Evolutionary conservation across 805 yeast genomes (phyloP), one percentile per base, ranked within the genome.

Genomic region (Kodamaea neixiangensis): DNA sequence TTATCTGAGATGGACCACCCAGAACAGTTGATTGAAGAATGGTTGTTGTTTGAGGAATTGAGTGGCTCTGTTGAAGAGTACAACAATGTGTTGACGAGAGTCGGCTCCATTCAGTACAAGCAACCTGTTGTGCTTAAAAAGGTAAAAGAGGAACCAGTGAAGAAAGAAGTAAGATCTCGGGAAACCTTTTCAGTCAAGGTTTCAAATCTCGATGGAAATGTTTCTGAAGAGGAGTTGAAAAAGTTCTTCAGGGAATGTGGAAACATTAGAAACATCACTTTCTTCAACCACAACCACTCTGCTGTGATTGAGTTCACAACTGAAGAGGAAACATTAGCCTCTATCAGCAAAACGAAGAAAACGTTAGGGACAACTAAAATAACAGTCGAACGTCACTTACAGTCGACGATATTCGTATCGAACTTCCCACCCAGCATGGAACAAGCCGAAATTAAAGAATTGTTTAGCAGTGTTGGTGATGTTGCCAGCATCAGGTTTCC

Each of bases 351-450:
- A 54, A 80, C 82, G 29, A 72, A 66, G 51, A 86, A 85, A 58
- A 60, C 52, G 7, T 50, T 85, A 0, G 73, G 71, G 0, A 79
- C 73, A 0, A 48, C 59, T 1, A 74, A 71, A 35, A 68, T 89
- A 0, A 45, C 58, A 3, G 86, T 89, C 0, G 63, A 62, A 3
- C 65, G 78, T 33, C 65, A 81, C 2, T 60, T 67, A 17, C 70
- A 77, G 11, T 70, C 80, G 34, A 85, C 90, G 0, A 51, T 89
- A 1, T 89, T 89, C 86, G 82, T 85, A 1, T 80, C 92, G 0
- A 89, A 89, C 59, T 88, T 79, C 58, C 91, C 96, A 0, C 85
- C 89, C 1, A 59, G 68, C 0, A 78, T 63, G 51, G 71, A 75
- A 0, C 69, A 70, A 19, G 65, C 63, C 0, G 68, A 74, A 3